Base-by-base conservation (phyloP, 1,284 basidiomycete genomes). In the Cutaneotrichosporon cutaneum region DNA sequence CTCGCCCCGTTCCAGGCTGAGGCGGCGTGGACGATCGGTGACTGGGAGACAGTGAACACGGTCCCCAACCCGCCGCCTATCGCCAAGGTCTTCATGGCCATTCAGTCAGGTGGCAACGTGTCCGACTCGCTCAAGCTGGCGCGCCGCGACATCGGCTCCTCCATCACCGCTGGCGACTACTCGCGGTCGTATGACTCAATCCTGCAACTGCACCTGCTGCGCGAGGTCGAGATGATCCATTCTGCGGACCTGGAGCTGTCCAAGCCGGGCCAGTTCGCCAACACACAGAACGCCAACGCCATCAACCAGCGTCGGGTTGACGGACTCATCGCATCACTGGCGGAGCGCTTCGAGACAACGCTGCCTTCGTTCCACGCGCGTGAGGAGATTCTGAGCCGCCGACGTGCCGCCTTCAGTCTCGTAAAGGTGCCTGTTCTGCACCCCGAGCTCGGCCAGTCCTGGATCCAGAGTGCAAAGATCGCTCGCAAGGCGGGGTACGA, bases 401-500 rank as follows among this genome's bases (percentile, higher is more conserved):
- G 94, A 18, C 83, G 96, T 56, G 91, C 91, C 1, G 92, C 90
- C 0, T 91, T 96, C 73, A 83, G 86, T 9, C 61, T 74, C n/a
- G 63, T 71, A 55, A 62, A 70, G 52, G 51, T 70, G 16, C 63
- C 66, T 27, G 59, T 60, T 0, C 64, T 77, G n/a, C 82, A 81
- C 42, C 80, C 80, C 10, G 87, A 90, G 68, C 86, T 94, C 36
- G 90, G 92, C 2, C 84, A 85, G 56, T 87, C 91, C 1, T 99
- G 96, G 96, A 85, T 99, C 16, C 83, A 87, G 21, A 97, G 91
- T 60, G 90, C 94, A 18, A 98, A 96, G 76, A 94, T 94, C 63
- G 95, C 96, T 14, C 84, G 96, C 55, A 97, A 96, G 74, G 91
- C 94, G 0, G 90, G 91, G 0, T 95, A 99, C 77, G 88, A 87